phyloP scores from a whole-genome alignment of 345 rosid species.

The Lepidium africanum region DNA sequence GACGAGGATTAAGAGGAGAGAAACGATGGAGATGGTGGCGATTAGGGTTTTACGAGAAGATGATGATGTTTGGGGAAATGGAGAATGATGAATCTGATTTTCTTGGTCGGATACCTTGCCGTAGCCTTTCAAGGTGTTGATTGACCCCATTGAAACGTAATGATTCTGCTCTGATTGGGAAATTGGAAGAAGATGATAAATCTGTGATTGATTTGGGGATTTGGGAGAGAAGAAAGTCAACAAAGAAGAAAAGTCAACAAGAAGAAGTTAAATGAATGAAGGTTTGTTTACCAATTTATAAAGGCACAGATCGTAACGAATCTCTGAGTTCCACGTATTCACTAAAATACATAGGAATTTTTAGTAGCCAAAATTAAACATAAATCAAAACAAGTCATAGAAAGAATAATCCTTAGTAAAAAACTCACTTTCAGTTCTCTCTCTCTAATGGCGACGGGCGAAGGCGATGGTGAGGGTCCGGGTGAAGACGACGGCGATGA shows the following conservation, averaged over 20 bases:
- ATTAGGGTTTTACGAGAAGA: constrained; percentile 23
- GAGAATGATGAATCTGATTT: constrained; percentile 26
- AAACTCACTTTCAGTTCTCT: too few relatives aligned
- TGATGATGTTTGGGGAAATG: constrained; percentile 15
- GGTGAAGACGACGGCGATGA: too few relatives aligned
- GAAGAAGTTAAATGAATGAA: neutral
- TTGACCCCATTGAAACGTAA: constrained; percentile 44
- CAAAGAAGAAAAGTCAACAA: neutral
- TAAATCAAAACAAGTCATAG: too few relatives aligned
- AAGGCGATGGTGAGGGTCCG: too few relatives aligned
- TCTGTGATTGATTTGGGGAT: neutral
- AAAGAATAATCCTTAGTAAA: too few relatives aligned
- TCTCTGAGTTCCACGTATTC: constrained; percentile 5
- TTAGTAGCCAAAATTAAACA: too few relatives aligned
- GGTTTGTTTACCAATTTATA: too few relatives aligned
- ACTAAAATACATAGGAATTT: too few relatives aligned
- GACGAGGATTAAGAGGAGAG: constrained; percentile 39
- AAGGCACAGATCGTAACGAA: neutral
- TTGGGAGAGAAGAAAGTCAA: neutral
- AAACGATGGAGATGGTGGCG: constrained; percentile 31
- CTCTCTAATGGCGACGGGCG: too few relatives aligned
- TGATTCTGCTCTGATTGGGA: neutral
- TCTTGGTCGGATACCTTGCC: constrained; percentile 48
- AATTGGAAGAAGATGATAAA: neutral
- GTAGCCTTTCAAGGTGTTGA: constrained; percentile 56